phyloP scores from a whole-genome alignment of 2,329 filamentous ascomycete genomes.

The Pyrenophora graminea region DNA sequence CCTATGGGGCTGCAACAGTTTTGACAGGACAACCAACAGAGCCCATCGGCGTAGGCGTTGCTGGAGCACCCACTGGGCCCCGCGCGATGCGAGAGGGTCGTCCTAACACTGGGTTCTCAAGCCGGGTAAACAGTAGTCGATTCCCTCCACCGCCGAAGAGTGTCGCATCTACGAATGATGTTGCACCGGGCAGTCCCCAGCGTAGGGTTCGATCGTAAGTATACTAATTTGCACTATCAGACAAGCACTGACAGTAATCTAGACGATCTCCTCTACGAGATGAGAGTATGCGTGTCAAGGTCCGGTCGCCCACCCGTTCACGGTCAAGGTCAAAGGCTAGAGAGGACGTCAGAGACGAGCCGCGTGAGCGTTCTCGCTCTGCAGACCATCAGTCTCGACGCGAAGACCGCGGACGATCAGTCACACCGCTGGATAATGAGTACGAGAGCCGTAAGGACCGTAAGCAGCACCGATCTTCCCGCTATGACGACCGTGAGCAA shows the following conservation, averaged over 20 bases:
- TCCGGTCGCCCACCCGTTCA: constrained; percentile 49
- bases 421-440: constrained; percentile 46
- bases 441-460: constrained; percentile 45
- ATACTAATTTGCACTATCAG: not conserved
- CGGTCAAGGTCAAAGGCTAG: constrained; percentile 46
- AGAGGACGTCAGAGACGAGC: constrained; percentile 22
- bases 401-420: constrained; percentile 58
- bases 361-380: constrained; percentile 30
- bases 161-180: constrained; percentile 26
- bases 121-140: constrained; percentile 53
- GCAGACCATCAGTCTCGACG: constrained; percentile 54
- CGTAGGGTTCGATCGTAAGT: constrained; percentile 40
- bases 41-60: constrained; percentile 61
- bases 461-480: constrained; percentile 56
- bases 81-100: constrained; percentile 92
- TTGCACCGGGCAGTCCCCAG: constrained; percentile 29
- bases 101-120: constrained; percentile 77
- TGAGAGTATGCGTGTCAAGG: constrained; percentile 37
- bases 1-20: constrained; percentile 45
- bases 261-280: constrained; percentile 43
- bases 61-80: constrained; percentile 83
- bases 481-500: constrained; percentile 46
- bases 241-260: constrained; percentile 9
- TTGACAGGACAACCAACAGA: constrained; percentile 39
- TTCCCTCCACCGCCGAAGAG: constrained; percentile 31